Evolutionary conservation across 371 early-diverging fungal genomes (phyloP).

Genomic region (Mucor saturninus): DNA sequence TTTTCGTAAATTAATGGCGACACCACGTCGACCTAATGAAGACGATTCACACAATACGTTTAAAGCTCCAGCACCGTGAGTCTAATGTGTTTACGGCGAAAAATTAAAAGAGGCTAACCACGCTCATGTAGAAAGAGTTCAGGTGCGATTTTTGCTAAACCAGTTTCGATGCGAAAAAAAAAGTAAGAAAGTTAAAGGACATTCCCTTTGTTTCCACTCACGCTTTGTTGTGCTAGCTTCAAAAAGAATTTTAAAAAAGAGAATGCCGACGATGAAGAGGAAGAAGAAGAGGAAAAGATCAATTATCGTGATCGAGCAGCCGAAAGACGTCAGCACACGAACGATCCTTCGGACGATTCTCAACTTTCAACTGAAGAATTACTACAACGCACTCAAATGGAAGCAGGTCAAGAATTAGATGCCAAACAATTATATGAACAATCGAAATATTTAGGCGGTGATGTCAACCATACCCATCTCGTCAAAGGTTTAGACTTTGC

Average conservation of each 20-base stretch:
- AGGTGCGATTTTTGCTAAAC: constrained; percentile 54
- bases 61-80: constrained; percentile 53
- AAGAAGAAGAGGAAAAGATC: constrained; percentile 2
- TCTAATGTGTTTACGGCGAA: neutral
- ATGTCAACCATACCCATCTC: constrained; percentile 84
- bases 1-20: constrained; percentile 78
- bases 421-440: constrained; percentile 70
- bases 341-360: constrained; percentile 23
- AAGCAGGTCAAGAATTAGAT: constrained; percentile 46
- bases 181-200: constrained; percentile 22
- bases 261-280: constrained; percentile 14
- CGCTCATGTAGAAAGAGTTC: constrained; percentile 30
- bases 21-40: constrained; percentile 62
- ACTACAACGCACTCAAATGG: constrained; percentile 28
- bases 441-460: constrained; percentile 90
- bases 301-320: constrained; percentile 89
- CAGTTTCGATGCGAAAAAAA: constrained; percentile 48
- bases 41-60: constrained; percentile 27
- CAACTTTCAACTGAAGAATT: constrained; percentile 35
- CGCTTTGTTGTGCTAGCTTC: neutral
- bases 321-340: constrained; percentile 75
- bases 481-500: constrained; percentile 92
- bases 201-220: neutral
- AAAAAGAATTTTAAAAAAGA: constrained; percentile 23
- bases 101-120: neutral